phyloP scores from a whole-genome alignment of 345 rosid species.

The Citrus medica region DNA sequence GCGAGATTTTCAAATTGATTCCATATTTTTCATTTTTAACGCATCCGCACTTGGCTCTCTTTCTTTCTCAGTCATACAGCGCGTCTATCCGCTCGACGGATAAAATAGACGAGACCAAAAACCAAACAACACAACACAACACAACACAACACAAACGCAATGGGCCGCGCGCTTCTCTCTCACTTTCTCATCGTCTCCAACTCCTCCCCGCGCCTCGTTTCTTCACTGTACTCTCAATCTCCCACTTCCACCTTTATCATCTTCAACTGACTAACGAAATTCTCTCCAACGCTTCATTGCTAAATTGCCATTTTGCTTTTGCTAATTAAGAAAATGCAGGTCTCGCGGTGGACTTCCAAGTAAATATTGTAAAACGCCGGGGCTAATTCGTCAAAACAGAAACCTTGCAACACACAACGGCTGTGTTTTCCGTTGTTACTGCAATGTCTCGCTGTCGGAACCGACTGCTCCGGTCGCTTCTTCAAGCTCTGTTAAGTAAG shows the following conservation, averaged over 20 bases:
- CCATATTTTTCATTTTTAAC: too few relatives aligned
- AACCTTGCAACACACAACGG: not conserved
- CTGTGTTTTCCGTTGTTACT: constrained; percentile 38
- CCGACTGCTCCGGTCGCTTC: constrained; percentile 32
- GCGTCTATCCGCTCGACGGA: not conserved
- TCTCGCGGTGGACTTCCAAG: constrained; percentile 18
- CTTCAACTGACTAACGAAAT: not conserved
- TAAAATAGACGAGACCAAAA: not conserved
- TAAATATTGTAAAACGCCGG: constrained; percentile 12
- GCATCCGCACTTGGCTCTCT: too few relatives aligned
- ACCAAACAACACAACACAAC: not conserved
- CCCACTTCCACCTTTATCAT: not conserved
- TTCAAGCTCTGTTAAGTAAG: constrained; percentile 38
- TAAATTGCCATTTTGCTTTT: not conserved
- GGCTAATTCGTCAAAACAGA: constrained; percentile 2
- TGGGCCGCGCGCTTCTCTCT: constrained; percentile 48
- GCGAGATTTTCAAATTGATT: too few relatives aligned
- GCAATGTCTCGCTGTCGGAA: constrained; percentile 38
- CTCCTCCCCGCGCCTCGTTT: constrained; percentile 35
- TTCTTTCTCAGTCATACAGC: too few relatives aligned
- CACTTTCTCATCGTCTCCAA: constrained; percentile 40
- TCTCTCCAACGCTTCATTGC: not conserved
- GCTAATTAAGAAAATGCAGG: constrained; percentile 19
- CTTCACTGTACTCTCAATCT: constrained; percentile 37
- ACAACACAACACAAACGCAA: not conserved